Conservation (phyloP, 2,329 filamentous ascomycete genomes). For the Ophiostoma piceae region DNA sequence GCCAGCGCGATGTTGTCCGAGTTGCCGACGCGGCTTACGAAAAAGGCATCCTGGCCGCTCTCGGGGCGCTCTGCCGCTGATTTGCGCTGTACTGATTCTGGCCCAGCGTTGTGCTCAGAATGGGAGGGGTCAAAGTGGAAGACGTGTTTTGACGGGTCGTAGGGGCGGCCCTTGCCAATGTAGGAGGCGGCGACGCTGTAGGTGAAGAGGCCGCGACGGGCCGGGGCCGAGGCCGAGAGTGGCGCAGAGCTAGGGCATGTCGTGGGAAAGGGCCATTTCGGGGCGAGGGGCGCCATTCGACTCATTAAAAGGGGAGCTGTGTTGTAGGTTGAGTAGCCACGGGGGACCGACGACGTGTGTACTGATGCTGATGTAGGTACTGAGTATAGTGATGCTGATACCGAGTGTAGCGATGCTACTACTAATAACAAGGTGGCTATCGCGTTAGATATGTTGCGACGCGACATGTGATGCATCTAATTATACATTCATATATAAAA, state of each 20-base stretch:
- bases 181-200: slow-evolving; percentile 72
- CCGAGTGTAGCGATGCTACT: neutral
- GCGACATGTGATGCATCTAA: neutral
- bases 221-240: neutral
- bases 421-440: neutral
- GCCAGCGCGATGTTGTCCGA: slow-evolving; percentile 72
- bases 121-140: slow-evolving; percentile 67
- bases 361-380: neutral
- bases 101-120: slow-evolving; percentile 44
- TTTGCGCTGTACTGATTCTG: slow-evolving; percentile 34
- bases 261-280: slow-evolving; percentile 4
- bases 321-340: neutral
- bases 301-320: neutral
- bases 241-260: neutral
- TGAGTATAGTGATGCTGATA: neutral
- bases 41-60: slow-evolving; percentile 94
- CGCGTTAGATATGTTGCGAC: neutral
- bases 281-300: slow-evolving; percentile 16
- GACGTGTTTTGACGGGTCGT: slow-evolving; percentile 62
- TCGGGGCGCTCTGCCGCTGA: slow-evolving; percentile 54
- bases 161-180: slow-evolving; percentile 64
- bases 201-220: slow-evolving; percentile 42
- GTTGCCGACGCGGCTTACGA: slow-evolving; percentile 74
- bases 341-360: neutral
- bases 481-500: neutral